Conservation (phyloP, 2,329 filamentous ascomycete species). For the Aureobasidium sp. region DNA sequence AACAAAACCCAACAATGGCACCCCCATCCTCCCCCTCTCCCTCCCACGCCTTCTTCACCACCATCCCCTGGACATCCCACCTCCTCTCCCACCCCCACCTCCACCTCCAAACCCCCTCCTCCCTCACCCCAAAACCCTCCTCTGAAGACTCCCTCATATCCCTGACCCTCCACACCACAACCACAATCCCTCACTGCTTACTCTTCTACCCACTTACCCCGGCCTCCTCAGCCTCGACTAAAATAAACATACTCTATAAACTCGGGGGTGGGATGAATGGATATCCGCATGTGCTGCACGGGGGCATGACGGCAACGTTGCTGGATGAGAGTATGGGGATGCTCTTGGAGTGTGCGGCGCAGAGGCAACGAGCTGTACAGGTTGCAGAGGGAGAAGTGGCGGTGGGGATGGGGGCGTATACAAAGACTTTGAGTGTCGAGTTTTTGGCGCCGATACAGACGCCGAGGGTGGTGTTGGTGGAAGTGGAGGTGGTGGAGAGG, state of each 20-base stretch:
- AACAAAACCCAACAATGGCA: too few species aligned
- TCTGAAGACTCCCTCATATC: conserved; percentile 47
- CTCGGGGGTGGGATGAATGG: conserved; percentile 48
- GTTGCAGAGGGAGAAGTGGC: conserved; percentile 19
- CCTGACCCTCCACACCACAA: conserved; percentile 42
- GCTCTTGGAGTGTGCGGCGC: conserved; percentile 31
- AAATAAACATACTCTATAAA: conserved; percentile 28
- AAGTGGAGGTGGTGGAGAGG: conserved; percentile 28
- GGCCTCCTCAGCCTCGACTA: conserved; percentile 25
- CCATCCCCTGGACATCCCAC: conserved; percentile 25
- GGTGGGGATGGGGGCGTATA: conserved; percentile 31
- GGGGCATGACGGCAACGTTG: conserved; percentile 49
- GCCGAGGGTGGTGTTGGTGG: conserved; percentile 40
- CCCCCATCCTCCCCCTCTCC: neutral
- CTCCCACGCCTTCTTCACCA: conserved; percentile 19
- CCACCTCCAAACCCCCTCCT: conserved; percentile 30
- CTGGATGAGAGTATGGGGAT: conserved; percentile 51
- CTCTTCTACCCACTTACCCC: conserved; percentile 32
- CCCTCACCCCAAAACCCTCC: conserved; percentile 29
- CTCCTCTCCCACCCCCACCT: conserved; percentile 26
- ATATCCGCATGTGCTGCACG: conserved; percentile 44
- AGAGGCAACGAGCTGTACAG: conserved; percentile 12
- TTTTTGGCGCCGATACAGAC: conserved; percentile 47
- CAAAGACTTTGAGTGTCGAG: conserved; percentile 47
- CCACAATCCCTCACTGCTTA: conserved; percentile 41